Evolutionary conservation across 805 yeast species (phyloP), one percentile per base, ranked within the genome.

Genomic region (Barnettozyma sucrosica): DNA sequence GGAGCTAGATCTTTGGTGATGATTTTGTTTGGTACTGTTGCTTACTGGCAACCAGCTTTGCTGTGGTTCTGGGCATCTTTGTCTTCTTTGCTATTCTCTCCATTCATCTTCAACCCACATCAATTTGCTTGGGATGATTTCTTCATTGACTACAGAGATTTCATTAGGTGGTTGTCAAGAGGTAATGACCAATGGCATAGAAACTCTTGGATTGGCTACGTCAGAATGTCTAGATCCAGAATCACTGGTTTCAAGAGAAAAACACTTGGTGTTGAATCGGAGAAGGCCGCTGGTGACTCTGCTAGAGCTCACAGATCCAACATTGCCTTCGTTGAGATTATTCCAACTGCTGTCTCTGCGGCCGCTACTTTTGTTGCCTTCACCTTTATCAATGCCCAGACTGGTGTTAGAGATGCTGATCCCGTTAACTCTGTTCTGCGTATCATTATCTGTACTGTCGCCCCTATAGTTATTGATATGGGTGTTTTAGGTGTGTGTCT

Each of bases 31-130:
- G 89, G 86, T 61, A 77, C 89, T 18, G 80, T 81, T 57, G 76
- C 89, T 25, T 81, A 80, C 61, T 85, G 98, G 98, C 95, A 88
- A 70, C 85, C 96, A 21, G 87, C 97, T 38, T 74, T 93, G 58
- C 69, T 92, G 54, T 93, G 97, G 97, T 93, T 93, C 80, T 93
- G 98, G 97, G 84, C 93, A 50, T 85, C 96, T 18, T 73, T 89
- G 58, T 75, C 89, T 42, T 87, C 98, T 3, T 76, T 93, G 71
- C 77, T 89, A 71, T 80, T 89, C 58, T 84, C 98, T 43, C 99
- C 99, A 61, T 89, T 92, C 67, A 64, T 93, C 51, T 93, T 89
- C 80, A 93, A 93, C 71, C 99, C 99, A 42, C 97, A 92, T 71
- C 98, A 93, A 74, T 93, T 90, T 68, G 81, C 97, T 44, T 85